Evolutionary conservation across 441 rosid species (phyloP).

Genomic region (Erysimum cheiri): DNA sequence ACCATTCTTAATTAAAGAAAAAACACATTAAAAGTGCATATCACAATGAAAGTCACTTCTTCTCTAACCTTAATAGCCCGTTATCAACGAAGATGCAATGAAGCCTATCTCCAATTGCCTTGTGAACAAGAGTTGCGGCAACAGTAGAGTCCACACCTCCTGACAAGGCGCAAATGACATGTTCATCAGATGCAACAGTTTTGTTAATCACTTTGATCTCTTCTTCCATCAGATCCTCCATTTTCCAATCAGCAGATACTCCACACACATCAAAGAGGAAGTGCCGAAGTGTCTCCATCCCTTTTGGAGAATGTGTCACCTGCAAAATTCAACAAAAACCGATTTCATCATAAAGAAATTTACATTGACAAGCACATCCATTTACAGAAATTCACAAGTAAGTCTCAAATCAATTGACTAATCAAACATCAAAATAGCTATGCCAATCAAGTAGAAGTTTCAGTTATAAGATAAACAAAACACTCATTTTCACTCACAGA

Average conservation of each 20-base stretch:
- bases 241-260: constrained; percentile 79
- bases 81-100: constrained; percentile 94
- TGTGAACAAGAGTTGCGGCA: constrained; percentile 95
- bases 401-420: background rate
- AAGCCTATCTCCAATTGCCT: constrained; percentile 90
- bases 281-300: constrained; percentile 78
- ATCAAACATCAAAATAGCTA: no score
- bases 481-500: background rate
- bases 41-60: background rate
- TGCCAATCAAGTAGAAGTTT: background rate
- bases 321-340: constrained; percentile 42
- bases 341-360: background rate
- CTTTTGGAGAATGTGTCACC: constrained; percentile 94
- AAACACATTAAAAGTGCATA: background rate
- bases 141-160: constrained; percentile 97
- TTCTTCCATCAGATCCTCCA: constrained; percentile 89
- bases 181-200: constrained; percentile 74
- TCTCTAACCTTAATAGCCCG: constrained; percentile 80
- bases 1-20: background rate
- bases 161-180: constrained; percentile 85
- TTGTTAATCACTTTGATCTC: constrained; percentile 72
- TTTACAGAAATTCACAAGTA: background rate
- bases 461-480: background rate
- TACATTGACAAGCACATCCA: background rate
- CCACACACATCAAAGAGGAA: constrained; percentile 83